Evolutionary conservation across 768 basidiomycete genomes (phyloP), one percentile per base, ranked within the genome.

Genomic region (Boletus sensibilis): DNA sequence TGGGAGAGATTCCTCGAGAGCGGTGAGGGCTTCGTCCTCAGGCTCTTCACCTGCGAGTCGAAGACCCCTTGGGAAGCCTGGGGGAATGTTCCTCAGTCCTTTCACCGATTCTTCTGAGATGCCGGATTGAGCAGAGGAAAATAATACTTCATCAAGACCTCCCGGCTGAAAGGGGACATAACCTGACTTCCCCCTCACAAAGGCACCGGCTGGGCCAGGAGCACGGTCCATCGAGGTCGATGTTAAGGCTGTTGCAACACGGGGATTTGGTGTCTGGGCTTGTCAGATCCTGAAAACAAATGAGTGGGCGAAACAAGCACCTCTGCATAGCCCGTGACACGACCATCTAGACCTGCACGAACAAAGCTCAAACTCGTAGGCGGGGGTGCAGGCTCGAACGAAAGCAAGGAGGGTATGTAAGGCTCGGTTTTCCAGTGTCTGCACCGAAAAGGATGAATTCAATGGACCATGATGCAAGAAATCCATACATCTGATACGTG

Each of bases 121-220:
- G 33, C 71, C 66, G 25, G 60, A 65, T 40, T 71, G 66, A 23
- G 62, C 56, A 42, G 64, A 57, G 4, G 68, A 70, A 44, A 74
- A 68, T 5, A 80, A 64, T 3, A 78, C 75, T 61, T 87, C 86
- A 41, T 92, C 93, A 11, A 98, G 76, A 3, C 97, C 97, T 44
- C 97, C 97, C 7, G 97, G 97, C 75, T 86, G 82, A 72, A 98
- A 98, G 1, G 97, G 97, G 10, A 95, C 84, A 73, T 95, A 85
- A 42, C 90, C 89, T 21, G 94, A 90, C 72, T 96, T 97, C 43
- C 97, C 97, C 55, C 95, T 79, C 20, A 98, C 94, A 72, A 98
- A 98, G 53, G 83, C 87, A 52, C 83, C 80, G 55, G 79, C 80
- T 0, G 88, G 82, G 14, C 86, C 92, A 9, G 94, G 95, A 4